Conservation (phyloP, 148 eudicot species). For the Fagopyrum esculentum region DNA sequence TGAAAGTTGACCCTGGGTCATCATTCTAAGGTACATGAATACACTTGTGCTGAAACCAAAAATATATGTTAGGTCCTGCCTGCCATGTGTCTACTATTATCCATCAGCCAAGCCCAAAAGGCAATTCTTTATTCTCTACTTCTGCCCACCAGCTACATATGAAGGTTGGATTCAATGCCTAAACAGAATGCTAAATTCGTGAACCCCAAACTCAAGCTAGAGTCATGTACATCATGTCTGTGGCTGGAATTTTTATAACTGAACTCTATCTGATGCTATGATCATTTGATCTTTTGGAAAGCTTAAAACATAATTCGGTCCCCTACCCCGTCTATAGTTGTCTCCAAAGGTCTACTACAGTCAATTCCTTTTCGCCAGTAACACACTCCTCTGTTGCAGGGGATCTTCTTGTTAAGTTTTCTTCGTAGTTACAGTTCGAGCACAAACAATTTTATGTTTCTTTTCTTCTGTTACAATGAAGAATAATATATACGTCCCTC, state of each 20-base stretch:
- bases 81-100: background rate
- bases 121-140: background rate
- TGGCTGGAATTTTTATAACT: background rate
- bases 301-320: background rate
- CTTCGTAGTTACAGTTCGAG: background rate
- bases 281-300: background rate
- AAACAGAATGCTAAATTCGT: background rate
- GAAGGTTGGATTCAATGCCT: background rate
- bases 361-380: background rate
- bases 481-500: background rate
- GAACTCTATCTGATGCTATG: background rate
- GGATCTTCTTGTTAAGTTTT: background rate
- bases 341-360: background rate
- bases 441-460: background rate
- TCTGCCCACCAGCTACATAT: background rate
- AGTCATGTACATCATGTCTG: background rate
- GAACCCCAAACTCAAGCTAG: background rate
- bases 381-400: background rate
- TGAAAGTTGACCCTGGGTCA: background rate
- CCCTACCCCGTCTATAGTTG: background rate
- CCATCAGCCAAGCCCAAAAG: background rate
- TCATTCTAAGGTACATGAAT: background rate
- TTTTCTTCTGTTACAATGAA: background rate
- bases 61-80: background rate
- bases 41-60: background rate